Evolutionary conservation across 2,329 filamentous ascomycete species (phyloP), one percentile per base, ranked within the genome.

Genomic region (Epichloe sylvatica): DNA sequence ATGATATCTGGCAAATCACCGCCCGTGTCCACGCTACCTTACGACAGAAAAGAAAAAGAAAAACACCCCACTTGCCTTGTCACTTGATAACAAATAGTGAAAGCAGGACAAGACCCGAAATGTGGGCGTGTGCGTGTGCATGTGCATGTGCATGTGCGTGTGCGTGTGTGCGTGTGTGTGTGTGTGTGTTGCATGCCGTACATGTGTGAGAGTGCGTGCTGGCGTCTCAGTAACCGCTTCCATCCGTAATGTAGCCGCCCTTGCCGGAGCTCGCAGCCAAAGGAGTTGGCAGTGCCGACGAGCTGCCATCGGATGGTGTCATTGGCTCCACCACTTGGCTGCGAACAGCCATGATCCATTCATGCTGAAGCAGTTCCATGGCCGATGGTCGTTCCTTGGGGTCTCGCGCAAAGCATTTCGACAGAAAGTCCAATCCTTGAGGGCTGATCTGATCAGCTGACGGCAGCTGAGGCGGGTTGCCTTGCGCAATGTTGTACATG

Each of bases 401-500:
- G 65, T 97, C 89, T 19, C 86, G 78, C 52, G 86, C 77, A 61
- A 98, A 97, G 71, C 91, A 97, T 55, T 78, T 80, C 59, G 79
- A 80, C 56, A 98, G 67, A 62, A 98, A 97, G 63, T 97, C 89
- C 55, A 96, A 81, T 21, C 92, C 92, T 50, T 80, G 69, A 0
- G 83, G 77, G 60, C 86, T 92, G 55, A 98, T 77, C 67, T 97
- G 91, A 47, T 97, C 91, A 1, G 73, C 64, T 1, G 79, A 75
- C 2, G 92, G 92, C 50, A 96, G 74, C 62, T 88, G 84, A 5
- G 92, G 92, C 45, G 89, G 86, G 59, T 96, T 94, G 55, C 92
- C 92, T 64, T 95, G 91, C 1, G 92, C 92, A 61, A 98, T 98
- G 71, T 97, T 97, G 76, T 96, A 98, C 92, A 98, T 98, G 70